phyloP scores from a whole-genome alignment of 495 filamentous ascomycete genomes.

The Penicillium paradoxum region DNA sequence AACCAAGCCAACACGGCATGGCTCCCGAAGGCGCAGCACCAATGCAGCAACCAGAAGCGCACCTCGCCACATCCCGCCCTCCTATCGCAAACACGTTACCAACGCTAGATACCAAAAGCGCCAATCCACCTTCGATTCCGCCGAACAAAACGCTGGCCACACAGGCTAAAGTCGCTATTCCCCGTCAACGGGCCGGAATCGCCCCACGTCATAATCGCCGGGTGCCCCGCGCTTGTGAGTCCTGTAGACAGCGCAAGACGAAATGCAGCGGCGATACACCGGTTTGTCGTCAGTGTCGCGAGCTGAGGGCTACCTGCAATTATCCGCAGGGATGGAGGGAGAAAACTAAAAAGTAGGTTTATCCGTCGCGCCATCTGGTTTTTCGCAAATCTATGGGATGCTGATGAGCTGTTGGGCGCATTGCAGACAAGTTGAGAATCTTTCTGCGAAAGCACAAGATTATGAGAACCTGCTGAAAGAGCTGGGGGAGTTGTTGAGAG shows the following conservation, averaged over 20 bases:
- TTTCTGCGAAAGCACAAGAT: constrained; percentile 45
- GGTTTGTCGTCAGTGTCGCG: constrained; percentile 53
- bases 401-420: constrained; percentile 2
- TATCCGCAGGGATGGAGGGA: constrained; percentile 58
- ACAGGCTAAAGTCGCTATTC: constrained; percentile 46
- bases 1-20: neutral
- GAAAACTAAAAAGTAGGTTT: constrained; percentile 47
- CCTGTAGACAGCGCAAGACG: constrained; percentile 63
- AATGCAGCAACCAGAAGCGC: neutral
- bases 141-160: constrained; percentile 14
- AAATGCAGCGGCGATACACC: constrained; percentile 60
- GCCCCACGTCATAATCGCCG: constrained; percentile 39
- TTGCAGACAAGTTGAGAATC: constrained; percentile 35
- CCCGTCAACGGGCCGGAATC: constrained; percentile 31
- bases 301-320: constrained; percentile 44
- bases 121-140: constrained; percentile 2
- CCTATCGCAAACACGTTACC: constrained; percentile 8
- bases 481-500: constrained; percentile 30
- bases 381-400: neutral
- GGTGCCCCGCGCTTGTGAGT: constrained; percentile 61
- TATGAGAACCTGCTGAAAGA: constrained; percentile 47
- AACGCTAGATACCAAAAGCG: neutral
- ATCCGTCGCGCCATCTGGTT: neutral
- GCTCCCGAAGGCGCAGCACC: neutral
- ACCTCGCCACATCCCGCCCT: constrained; percentile 12